Base-by-base conservation (phyloP, 2,329 filamentous ascomycete genomes). In the Curvularia sp. region DNA sequence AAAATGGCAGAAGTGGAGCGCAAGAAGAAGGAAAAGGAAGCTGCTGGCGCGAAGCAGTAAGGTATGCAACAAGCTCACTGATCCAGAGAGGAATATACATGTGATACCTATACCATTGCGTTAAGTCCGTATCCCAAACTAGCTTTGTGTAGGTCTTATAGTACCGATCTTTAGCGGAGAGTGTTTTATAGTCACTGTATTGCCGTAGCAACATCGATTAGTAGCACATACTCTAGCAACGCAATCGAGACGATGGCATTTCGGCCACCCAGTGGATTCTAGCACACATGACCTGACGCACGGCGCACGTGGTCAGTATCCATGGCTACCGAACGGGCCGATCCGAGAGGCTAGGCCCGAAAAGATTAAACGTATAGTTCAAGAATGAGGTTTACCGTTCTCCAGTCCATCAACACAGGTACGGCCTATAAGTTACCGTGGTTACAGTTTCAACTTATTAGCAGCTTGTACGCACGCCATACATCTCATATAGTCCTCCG, bases 11-110 rank as follows among this genome's bases (percentile, higher is more conserved):
- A 76, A 65, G 49, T 68, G 4, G 74, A 74, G 63, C 65, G 60
- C 55, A 76, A 76, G 62, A 76, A 76, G 65, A 70, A 66, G 30
- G 74, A 73, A 41, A 73, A 73, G 53, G 70, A 65, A 39, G 73
- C 72, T 10, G 68, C 64, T 27, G 73, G 71, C 4, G 65, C 69
- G 0, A 74, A 75, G 57, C 46, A 57, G 36, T 70, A 36, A 25
- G 19, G 6, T 7, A 41, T 13, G 1, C 18, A 34, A 3, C 8
- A 27, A 15, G 23, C 18, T 9, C 38, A 15, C 13, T 10, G 30
- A 46, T 1, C 12, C 18, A 27, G 25, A 21, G 36, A 34, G 28
- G 25, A 38, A 28, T 32, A 34, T 36, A 52, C 18, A 55, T 45
- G 21, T 45, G 38, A 53, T 55, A 53, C 52, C 55, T 54, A 59